These are phyloP conservation scores for Phytophthora pistaciae DNA, from an alignment of 352 stramenopile species.

Conservation along the genomic window DNA sequence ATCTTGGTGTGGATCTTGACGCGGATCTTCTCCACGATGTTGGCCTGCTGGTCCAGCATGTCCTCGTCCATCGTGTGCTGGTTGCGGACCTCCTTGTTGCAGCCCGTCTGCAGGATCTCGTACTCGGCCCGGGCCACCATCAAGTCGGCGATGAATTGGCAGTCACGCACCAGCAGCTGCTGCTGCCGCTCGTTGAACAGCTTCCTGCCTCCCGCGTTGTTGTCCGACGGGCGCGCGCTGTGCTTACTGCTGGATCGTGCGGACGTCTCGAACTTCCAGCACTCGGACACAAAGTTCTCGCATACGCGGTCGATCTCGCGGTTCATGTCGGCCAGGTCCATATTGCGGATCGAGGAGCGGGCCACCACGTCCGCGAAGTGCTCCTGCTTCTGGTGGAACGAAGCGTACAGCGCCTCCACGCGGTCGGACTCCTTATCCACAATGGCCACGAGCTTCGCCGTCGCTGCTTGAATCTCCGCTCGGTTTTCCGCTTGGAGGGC, in stretches of 20 bases:
- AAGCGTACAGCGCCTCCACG: conserved; percentile 80
- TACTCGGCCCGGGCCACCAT: conserved; percentile 82
- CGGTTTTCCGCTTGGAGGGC: conserved; percentile 77
- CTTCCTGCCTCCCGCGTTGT: conserved; percentile 59
- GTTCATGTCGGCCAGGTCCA: conserved; percentile 83
- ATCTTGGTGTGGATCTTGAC: conserved; percentile 86
- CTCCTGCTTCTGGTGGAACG: conserved; percentile 86
- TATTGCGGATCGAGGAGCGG: conserved; percentile 83
- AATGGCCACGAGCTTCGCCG: conserved; percentile 65
- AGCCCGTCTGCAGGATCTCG: conserved; percentile 72
- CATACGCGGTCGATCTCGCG: conserved; percentile 83
- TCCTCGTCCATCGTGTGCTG: conserved; percentile 60
- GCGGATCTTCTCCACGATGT: conserved; percentile 79
- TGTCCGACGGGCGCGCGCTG: conserved; percentile 45
- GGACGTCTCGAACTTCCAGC: conserved; percentile 90
- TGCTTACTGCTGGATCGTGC: conserved; percentile 64
- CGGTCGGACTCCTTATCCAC: conserved; percentile 86
- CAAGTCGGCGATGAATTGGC: conserved; percentile 84
- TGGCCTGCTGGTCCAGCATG: conserved; percentile 72
- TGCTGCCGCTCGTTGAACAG: conserved; percentile 87
- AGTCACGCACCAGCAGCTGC: conserved; percentile 79
- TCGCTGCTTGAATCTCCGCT: conserved; percentile 76
- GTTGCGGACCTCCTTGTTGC: conserved; percentile 67
- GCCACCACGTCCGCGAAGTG: conserved; percentile 83
- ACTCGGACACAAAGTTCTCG: conserved; percentile 84